A percentile compares a stretch with the other conserved stretches of the same genome.
Evolutionary conservation across 78 protist species (phyloP).

Genomic region (Dictyostelium brefeldianum): DNA sequence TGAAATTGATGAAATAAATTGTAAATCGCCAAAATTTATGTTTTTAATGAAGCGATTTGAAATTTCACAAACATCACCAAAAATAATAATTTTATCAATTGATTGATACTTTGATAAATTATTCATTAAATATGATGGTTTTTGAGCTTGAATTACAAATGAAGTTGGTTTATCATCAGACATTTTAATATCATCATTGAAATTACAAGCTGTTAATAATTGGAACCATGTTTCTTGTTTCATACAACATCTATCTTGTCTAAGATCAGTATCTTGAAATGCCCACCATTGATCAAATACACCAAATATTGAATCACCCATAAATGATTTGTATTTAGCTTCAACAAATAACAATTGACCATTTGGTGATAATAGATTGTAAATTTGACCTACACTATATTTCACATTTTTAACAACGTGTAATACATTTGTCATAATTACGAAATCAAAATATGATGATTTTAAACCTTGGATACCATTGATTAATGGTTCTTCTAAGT

Average conservation of each 20-base stretch:
- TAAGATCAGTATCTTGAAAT: neutral
- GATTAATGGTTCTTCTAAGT: neutral
- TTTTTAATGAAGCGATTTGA: no score
- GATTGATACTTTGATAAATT: no score
- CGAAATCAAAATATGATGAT: constrained; percentile 1
- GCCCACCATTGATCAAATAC: constrained; percentile 16
- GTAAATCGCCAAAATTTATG: no score
- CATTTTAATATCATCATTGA: neutral
- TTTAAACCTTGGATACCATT: neutral
- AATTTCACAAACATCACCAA: no score
- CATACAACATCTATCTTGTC: constrained; percentile 30
- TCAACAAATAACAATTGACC: constrained; percentile 24
- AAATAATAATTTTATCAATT: no score
- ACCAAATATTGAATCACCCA: neutral
- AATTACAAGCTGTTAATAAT: neutral
- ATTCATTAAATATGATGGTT: no score
- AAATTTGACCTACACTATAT: neutral
- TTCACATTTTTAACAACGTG: neutral
- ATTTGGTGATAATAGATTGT: neutral
- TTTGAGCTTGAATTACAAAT: constrained; percentile 7
- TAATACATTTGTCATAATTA: neutral
- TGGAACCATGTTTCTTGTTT: constrained; percentile 16
- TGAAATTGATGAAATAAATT: no score
- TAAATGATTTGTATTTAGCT: neutral
- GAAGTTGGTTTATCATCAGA: neutral